Evolutionary conservation across 2,329 filamentous ascomycete genomes (phyloP).

Genomic region (Eutypa lata): DNA sequence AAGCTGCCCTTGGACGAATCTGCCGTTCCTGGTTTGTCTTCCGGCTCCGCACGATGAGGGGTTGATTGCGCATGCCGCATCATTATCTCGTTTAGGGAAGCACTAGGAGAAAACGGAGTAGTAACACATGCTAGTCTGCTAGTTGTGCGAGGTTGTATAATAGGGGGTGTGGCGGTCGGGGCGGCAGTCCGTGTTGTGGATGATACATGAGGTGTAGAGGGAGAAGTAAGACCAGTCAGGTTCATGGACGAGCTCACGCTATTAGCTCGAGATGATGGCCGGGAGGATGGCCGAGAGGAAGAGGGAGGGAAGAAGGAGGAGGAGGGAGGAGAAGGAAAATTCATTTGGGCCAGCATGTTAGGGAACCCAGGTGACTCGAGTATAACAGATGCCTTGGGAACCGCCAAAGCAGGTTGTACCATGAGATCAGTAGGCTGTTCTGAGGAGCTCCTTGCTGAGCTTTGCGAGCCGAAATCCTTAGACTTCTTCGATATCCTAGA

Average conservation of each 20-base stretch:
- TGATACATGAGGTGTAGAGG: neutral
- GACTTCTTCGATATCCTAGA: neutral
- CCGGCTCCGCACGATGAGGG: neutral
- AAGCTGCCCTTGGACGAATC: neutral
- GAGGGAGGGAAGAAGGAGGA: too few species aligned
- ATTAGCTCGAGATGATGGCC: conserved; percentile 17
- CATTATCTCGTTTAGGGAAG: conserved; percentile 21
- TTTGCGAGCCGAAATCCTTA: neutral
- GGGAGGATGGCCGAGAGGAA: too few species aligned
- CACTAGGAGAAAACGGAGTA: conserved; percentile 4
- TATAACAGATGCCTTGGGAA: conserved; percentile 12
- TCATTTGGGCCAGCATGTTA: conserved; percentile 25
- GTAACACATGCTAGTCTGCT: conserved; percentile 17
- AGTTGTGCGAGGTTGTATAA: conserved; percentile 18
- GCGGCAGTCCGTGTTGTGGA: too few species aligned
- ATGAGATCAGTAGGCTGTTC: conserved; percentile 8
- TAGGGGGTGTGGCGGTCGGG: conserved; percentile 1
- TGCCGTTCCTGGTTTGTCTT: neutral
- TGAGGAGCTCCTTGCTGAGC: neutral
- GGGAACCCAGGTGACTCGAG: conserved; percentile 29
- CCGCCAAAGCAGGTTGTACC: conserved; percentile 10
- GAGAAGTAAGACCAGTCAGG: neutral
- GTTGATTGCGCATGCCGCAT: conserved; percentile 13
- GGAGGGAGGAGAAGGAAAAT: conserved; percentile 22
- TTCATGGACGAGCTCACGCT: conserved; percentile 4